phyloP scores from a whole-genome alignment of 2,329 filamentous ascomycete genomes.

The Lecanoromycetidae sp. region DNA sequence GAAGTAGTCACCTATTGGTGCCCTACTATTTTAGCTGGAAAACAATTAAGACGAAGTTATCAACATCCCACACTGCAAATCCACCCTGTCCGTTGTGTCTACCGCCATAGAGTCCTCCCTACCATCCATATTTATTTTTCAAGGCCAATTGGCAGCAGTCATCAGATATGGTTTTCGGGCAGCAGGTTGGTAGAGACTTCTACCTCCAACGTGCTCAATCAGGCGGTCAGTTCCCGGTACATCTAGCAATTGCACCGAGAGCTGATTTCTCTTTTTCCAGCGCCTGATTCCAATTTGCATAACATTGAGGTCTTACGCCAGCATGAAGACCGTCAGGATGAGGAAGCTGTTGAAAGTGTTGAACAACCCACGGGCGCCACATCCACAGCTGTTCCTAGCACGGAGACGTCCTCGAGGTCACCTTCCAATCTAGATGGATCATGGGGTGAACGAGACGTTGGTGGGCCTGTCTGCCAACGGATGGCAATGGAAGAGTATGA shows the following conservation, averaged over 20 bases:
- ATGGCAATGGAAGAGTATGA: slow-evolving; percentile 49
- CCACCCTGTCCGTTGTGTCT: too few species aligned
- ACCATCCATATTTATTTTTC: background rate
- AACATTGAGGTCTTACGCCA: slow-evolving; percentile 1
- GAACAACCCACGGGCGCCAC: slow-evolving; percentile 9
- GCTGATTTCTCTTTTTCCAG: slow-evolving; percentile 2
- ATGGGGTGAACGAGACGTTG: slow-evolving; percentile 52
- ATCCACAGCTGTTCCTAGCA: slow-evolving; percentile 17
- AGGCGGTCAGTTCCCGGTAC: slow-evolving; percentile 6
- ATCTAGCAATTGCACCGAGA: background rate
- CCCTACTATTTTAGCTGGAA: too few species aligned
- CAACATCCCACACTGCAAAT: too few species aligned
- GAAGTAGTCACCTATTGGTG: too few species aligned
- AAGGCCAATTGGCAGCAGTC: background rate
- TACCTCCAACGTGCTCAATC: slow-evolving; percentile 12
- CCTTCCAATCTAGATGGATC: slow-evolving; percentile 33
- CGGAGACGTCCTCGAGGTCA: slow-evolving; percentile 20
- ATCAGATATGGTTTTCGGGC: slow-evolving; percentile 13
- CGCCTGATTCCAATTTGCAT: slow-evolving; percentile 11
- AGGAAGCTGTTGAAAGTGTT: background rate
- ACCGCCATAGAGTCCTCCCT: background rate
- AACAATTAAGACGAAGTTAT: too few species aligned
- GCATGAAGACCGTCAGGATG: background rate
- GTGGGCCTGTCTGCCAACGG: slow-evolving; percentile 40
- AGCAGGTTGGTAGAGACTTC: slow-evolving; percentile 12